Percentiles rank a stretch among this genome's conserved stretches.
These are phyloP conservation scores for Hypomontagnella submonticulosa DNA, from an alignment of 495 filamentous ascomycete species.

Conservation along the genomic window DNA sequence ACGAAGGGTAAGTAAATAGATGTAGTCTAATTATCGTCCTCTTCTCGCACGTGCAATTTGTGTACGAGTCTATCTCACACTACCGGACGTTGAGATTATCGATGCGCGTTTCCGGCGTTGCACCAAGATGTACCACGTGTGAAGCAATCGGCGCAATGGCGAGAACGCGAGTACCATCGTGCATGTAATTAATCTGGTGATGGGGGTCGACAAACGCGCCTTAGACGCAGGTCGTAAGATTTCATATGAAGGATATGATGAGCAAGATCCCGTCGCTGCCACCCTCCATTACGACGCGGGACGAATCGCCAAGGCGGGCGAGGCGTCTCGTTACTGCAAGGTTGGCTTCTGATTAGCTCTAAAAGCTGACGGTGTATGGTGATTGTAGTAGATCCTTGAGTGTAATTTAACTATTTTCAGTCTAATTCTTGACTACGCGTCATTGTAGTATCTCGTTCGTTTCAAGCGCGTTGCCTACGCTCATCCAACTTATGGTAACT, in stretches of 20 bases:
- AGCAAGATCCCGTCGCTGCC: slow-evolving; percentile 39
- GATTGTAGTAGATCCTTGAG: slow-evolving; percentile 17
- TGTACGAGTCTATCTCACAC: slow-evolving; percentile 16
- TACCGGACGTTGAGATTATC: slow-evolving; percentile 32
- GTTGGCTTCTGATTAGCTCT: slow-evolving; percentile 1
- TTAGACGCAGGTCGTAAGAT: slow-evolving; percentile 15
- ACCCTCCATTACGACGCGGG: slow-evolving; percentile 39
- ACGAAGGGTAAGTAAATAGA: slow-evolving; percentile 18
- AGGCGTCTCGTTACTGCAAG: slow-evolving; percentile 42
- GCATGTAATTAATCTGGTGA: slow-evolving; percentile 32
- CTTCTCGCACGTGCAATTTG: slow-evolving; percentile 33
- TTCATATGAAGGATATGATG: slow-evolving; percentile 7
- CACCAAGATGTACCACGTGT: slow-evolving; percentile 12
- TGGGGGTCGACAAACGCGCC: slow-evolving; percentile 24
- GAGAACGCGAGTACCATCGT: neutral
- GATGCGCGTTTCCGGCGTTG: slow-evolving; percentile 38
- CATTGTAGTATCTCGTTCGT: slow-evolving; percentile 18
- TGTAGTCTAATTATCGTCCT: slow-evolving; percentile 29
- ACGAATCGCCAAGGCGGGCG: slow-evolving; percentile 39
- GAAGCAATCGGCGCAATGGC: slow-evolving; percentile 26
- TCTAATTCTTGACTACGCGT: slow-evolving; percentile 11
- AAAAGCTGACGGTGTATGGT: slow-evolving; percentile 12
- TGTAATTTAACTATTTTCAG: slow-evolving; percentile 37
- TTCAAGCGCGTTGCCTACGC: slow-evolving; percentile 9
- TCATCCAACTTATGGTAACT: neutral